These are phyloP conservation scores for Mytilinidion resinicola DNA, from an alignment of 495 filamentous ascomycete genomes.

Conservation along the genomic window DNA sequence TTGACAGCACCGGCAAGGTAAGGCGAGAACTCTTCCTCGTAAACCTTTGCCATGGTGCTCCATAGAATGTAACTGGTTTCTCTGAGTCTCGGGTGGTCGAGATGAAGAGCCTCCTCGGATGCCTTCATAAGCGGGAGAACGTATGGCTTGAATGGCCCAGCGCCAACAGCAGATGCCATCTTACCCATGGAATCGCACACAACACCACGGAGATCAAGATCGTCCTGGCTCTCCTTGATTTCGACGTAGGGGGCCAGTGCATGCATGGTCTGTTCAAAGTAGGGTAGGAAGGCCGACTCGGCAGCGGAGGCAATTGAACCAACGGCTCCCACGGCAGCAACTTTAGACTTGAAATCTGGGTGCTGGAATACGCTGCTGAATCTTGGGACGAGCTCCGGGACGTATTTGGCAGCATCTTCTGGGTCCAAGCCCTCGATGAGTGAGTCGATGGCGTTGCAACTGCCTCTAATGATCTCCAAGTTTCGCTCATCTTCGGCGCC, in stretches of 20 bases:
- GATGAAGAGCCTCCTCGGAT: conserved; percentile 83
- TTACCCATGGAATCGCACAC: conserved; percentile 88
- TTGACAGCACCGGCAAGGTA: conserved; percentile 83
- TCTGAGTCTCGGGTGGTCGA: conserved; percentile 81
- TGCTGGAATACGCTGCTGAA: conserved; percentile 74
- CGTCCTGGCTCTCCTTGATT: conserved; percentile 82
- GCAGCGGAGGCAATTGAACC: conserved; percentile 83
- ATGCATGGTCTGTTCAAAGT: conserved; percentile 82
- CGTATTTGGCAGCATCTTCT: conserved; percentile 73
- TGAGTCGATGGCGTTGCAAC: conserved; percentile 85
- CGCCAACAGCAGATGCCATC: conserved; percentile 82
- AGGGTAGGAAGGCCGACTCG: conserved; percentile 76
- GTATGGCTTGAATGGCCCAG: conserved; percentile 80
- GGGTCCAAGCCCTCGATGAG: conserved; percentile 84
- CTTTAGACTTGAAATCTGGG: conserved; percentile 83
- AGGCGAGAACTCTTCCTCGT: conserved; percentile 78
- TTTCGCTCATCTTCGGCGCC: conserved; percentile 59
- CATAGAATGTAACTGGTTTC: conserved; percentile 97
- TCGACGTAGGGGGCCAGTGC: conserved; percentile 73
- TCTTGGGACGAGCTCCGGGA: conserved; percentile 72
- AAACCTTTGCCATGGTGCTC: conserved; percentile 90
- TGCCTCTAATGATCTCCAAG: conserved; percentile 77
- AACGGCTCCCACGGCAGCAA: conserved; percentile 77
- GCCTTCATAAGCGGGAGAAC: conserved; percentile 83
- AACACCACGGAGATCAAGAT: conserved; percentile 81